Evolutionary conservation across 345 rosid species (phyloP).

Genomic region (Ricinus communis): DNA sequence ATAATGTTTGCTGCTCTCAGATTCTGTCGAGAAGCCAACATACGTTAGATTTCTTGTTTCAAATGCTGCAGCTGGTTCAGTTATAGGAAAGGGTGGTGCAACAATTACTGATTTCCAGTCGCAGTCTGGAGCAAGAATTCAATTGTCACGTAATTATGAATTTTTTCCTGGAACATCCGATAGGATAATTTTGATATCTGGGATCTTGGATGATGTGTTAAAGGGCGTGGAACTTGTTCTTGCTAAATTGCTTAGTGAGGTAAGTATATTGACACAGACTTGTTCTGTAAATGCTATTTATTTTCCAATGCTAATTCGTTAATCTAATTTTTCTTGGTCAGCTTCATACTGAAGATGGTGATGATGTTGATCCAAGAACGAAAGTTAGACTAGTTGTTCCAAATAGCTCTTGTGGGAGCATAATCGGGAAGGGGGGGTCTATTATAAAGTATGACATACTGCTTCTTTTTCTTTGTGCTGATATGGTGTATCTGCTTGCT

Average conservation of each 20-base stretch:
- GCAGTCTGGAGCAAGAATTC: slow-evolving; percentile 92
- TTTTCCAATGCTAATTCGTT: slow-evolving; percentile 15
- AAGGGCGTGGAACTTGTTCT: slow-evolving; percentile 85
- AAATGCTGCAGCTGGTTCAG: slow-evolving; percentile 98
- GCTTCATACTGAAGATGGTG: slow-evolving; percentile 76
- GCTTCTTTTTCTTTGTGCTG: slow-evolving; percentile 18
- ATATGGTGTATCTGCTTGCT: slow-evolving; percentile 3
- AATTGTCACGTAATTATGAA: slow-evolving; percentile 90
- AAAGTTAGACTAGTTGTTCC: slow-evolving; percentile 93
- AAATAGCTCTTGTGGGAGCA: slow-evolving; percentile 94
- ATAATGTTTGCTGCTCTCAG: slow-evolving; percentile 36
- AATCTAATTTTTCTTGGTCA: slow-evolving; percentile 34
- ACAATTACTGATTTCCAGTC: slow-evolving; percentile 95
- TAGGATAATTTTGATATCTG: slow-evolving; percentile 88
- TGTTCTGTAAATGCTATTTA: not conserved
- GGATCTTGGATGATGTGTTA: slow-evolving; percentile 68
- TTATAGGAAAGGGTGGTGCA: slow-evolving; percentile 98
- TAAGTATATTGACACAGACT: slow-evolving; percentile 27
- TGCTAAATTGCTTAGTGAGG: slow-evolving; percentile 86
- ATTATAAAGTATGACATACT: slow-evolving; percentile 73
- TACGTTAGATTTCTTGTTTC: slow-evolving; percentile 88
- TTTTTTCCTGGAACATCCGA: slow-evolving; percentile 95
- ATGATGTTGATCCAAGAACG: slow-evolving; percentile 74
- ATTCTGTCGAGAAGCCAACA: slow-evolving; percentile 72
- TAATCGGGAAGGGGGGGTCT: slow-evolving; percentile 98